Evolutionary conservation across 140 eudicot species (phyloP).

Genomic region (Erigeron philadelphicus): DNA sequence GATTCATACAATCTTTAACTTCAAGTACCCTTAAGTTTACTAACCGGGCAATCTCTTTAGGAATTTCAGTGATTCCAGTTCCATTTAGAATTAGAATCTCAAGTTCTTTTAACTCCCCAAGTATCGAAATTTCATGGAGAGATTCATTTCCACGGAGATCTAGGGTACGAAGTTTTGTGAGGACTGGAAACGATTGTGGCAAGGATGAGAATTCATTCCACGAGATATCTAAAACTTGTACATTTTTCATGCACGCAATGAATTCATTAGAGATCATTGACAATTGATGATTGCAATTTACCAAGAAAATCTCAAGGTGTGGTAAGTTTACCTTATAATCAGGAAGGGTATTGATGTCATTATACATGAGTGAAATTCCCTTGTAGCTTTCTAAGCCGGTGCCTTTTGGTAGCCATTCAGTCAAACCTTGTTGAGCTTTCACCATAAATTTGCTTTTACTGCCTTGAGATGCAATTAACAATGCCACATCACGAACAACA

Average conservation of each 20-base stretch:
- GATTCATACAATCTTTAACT: background rate
- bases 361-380: constrained; percentile 10
- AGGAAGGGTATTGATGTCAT: constrained; percentile 4
- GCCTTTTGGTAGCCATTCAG: constrained; percentile 18
- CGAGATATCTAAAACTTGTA: constrained; percentile 22
- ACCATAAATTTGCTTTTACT: background rate
- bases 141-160: background rate
- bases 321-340: constrained; percentile 17
- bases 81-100: constrained; percentile 2
- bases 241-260: constrained; percentile 18
- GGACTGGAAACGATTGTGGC: constrained; percentile 24
- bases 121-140: constrained; percentile 14
- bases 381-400: background rate
- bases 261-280: constrained; percentile 1
- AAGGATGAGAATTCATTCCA: background rate
- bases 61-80: background rate
- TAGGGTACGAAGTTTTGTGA: constrained; percentile 18
- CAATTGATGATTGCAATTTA: background rate
- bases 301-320: constrained; percentile 25
- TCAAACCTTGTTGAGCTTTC: background rate
- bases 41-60: constrained; percentile 10
- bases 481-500: constrained; percentile 38
- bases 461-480: constrained; percentile 22
- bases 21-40: constrained; percentile 12
- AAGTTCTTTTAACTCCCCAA: constrained; percentile 14